A percentile compares a stretch with the other conserved stretches of the same genome.
phyloP scores from a whole-genome alignment of 2,329 filamentous ascomycete species.

The Colletotrichum incanum region DNA sequence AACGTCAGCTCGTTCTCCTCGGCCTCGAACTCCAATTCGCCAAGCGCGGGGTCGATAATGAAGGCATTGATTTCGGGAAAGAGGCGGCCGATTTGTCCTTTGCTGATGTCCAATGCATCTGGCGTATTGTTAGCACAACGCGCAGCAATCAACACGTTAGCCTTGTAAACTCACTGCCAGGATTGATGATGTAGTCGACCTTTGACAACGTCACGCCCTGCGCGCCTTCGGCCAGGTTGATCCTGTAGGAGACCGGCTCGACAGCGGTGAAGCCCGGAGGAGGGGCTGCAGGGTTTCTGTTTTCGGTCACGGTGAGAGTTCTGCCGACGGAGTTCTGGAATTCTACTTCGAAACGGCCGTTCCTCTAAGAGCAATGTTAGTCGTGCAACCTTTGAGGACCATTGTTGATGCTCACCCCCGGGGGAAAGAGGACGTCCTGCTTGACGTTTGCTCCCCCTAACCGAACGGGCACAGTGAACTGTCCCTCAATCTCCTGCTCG shows the following conservation, averaged over 20 bases:
- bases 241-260: conserved; percentile 55
- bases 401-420: conserved; percentile 49
- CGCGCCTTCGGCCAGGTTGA: conserved; percentile 53
- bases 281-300: conserved; percentile 52
- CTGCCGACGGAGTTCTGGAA: conserved; percentile 54
- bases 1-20: conserved; percentile 58
- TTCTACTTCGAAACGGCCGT: conserved; percentile 58
- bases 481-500: conserved; percentile 51
- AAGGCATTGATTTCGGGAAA: conserved; percentile 54
- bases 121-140: neutral
- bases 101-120: conserved; percentile 55
- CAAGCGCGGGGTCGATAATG: conserved; percentile 53
- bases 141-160: neutral
- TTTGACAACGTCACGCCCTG: conserved; percentile 54
- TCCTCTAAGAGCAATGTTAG: conserved; percentile 40
- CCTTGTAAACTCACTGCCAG: conserved; percentile 50
- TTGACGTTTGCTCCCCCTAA: conserved; percentile 53
- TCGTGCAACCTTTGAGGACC: too few species aligned
- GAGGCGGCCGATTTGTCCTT: conserved; percentile 55
- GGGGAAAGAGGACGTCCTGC: conserved; percentile 52
- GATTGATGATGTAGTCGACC: conserved; percentile 58
- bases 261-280: conserved; percentile 56
- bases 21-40: conserved; percentile 59
- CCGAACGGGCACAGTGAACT: conserved; percentile 50
- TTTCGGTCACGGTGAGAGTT: conserved; percentile 56